Evolutionary conservation across 768 basidiomycete species (phyloP), one percentile per base, ranked within the genome.

Genomic region (Panellus pusillus): DNA sequence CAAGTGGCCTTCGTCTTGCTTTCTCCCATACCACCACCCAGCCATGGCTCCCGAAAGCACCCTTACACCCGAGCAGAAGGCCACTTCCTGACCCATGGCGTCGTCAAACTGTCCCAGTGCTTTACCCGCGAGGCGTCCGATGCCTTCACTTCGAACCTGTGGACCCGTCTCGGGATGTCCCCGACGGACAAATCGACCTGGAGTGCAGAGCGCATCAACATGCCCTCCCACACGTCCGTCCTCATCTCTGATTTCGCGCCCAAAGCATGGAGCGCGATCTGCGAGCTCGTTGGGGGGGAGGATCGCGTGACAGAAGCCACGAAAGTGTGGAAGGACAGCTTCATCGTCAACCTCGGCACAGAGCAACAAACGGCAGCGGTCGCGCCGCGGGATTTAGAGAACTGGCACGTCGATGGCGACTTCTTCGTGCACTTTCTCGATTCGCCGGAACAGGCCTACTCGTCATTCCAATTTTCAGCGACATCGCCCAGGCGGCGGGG

Each of bases 371-470:
- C 68, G 39, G 47, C 39, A 14, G 61, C 76, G 14, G 61, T 24
- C 2, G 24, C 66, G 29, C 79, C 80, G 5, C 63, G 67, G 49
- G 74, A 80, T 44, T 67, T 87, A 50, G 75, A 77, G 50, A 83
- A 84, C 57, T 87, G 84, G 83, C 84, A 86, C 64, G 79, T 82
- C 40, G 80, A 82, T 60, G 82, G 80, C 15, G 80, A 82, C 59
- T 82, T 81, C 62, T 83, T 82, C 65, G 74, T 76, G 24, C 81
- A 82, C 65, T 87, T 76, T 63, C 76, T 87, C 47, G 84, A 85
- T 63, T 85, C 83, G 18, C 82, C 80, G 4, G 83, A 86, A 64
- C 84, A 85, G 68, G 76, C 6, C 70, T 85, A 28, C 74, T 84
- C 48, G 81, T 83, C 18, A 83, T 84, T 50, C 83, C 83, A 2